phyloP scores from a whole-genome alignment of 1,284 basidiomycete genomes.

The Irpex lacteus region DNA sequence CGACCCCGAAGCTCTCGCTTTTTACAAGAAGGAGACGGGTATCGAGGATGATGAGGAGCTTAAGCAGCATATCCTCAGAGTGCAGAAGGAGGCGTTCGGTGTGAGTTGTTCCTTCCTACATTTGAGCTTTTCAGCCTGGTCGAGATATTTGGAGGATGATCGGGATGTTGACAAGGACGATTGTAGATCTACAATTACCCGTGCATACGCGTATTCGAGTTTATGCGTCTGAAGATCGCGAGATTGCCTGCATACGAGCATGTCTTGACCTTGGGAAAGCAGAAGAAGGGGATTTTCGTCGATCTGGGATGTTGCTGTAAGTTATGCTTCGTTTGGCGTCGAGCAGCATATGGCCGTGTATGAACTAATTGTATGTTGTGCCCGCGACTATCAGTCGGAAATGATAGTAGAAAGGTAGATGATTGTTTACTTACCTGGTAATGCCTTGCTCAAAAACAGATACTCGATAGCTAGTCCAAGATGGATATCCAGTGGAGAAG shows the following conservation, averaged over 20 bases:
- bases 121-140: no score
- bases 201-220: conserved; percentile 40
- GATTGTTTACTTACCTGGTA: neutral
- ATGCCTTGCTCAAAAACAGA: neutral
- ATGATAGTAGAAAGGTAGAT: conserved; percentile 39
- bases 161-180: neutral
- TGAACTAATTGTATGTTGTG: neutral
- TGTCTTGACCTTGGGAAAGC: conserved; percentile 37
- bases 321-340: conserved; percentile 15
- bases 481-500: conserved; percentile 34
- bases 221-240: conserved; percentile 32
- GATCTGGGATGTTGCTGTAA: conserved; percentile 38
- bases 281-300: conserved; percentile 44
- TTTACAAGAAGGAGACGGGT: conserved; percentile 39
- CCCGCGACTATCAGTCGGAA: conserved; percentile 33
- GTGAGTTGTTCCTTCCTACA: conserved; percentile 3
- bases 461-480: conserved; percentile 12
- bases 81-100: conserved; percentile 48
- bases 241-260: conserved; percentile 41
- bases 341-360: neutral
- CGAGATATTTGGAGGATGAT: neutral
- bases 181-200: conserved; percentile 31
- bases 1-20: conserved; percentile 30
- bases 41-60: conserved; percentile 39
- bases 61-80: conserved; percentile 41